Conservation (phyloP, 805 yeast species). For the Wickerhamiella bombiphila region DNA sequence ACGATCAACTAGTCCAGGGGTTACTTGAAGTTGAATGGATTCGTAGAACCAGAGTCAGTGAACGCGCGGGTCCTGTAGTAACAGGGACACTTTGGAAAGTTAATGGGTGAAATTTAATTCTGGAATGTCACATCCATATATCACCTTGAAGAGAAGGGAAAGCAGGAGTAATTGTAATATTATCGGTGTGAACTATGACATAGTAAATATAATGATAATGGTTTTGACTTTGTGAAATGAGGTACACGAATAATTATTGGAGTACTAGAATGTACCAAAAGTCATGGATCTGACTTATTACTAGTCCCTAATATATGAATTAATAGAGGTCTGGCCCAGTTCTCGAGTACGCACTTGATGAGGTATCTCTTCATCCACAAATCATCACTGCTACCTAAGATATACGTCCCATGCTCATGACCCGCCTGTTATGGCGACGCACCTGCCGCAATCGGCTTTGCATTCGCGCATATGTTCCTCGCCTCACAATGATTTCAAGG, state of each 20-base stretch:
- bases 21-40: conserved; percentile 21
- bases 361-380: too few species aligned
- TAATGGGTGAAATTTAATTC: neutral
- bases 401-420: neutral
- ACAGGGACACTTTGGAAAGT: neutral
- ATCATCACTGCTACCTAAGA: too few species aligned
- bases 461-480: conserved; percentile 50
- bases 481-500: conserved; percentile 58
- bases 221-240: too few species aligned
- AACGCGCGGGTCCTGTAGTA: conserved; percentile 2
- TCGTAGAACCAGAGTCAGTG: conserved; percentile 14
- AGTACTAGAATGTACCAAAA: conserved; percentile 1
- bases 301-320: too few species aligned
- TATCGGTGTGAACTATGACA: too few species aligned
- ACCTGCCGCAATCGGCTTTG: conserved; percentile 14
- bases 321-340: too few species aligned
- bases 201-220: too few species aligned
- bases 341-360: too few species aligned
- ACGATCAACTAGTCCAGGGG: conserved; percentile 10
- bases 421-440: conserved; percentile 7
- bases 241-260: neutral
- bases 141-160: too few species aligned
- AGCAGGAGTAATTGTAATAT: too few species aligned
- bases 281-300: too few species aligned
- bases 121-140: too few species aligned